Evolutionary conservation across 2,329 filamentous ascomycete genomes (phyloP).

Genomic region (Hypoxylon sp.): DNA sequence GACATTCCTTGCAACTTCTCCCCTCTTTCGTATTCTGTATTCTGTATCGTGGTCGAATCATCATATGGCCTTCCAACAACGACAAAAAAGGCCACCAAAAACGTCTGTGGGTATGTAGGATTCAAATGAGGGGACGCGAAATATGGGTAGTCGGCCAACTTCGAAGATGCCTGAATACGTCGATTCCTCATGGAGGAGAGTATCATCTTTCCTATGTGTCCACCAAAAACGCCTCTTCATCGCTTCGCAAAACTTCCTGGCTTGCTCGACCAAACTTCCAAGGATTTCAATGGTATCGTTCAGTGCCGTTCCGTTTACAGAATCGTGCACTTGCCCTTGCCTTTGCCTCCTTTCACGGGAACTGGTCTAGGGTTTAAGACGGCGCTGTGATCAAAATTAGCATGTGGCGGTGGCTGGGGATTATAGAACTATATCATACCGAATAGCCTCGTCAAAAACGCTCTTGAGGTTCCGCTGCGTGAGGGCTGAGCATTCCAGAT

Average conservation of each 20-base stretch:
- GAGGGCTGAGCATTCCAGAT: slow-evolving; percentile 96
- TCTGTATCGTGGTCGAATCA: slow-evolving; percentile 24
- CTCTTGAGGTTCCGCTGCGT: slow-evolving; percentile 98
- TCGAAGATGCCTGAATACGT: slow-evolving; percentile 50
- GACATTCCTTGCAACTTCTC: slow-evolving; percentile 32
- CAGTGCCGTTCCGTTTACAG: slow-evolving; percentile 63
- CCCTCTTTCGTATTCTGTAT: slow-evolving; percentile 16
- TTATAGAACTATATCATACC: slow-evolving; percentile 70
- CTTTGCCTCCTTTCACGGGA: slow-evolving; percentile 64
- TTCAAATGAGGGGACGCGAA: slow-evolving; percentile 51
- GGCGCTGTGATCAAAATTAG: slow-evolving; percentile 64
- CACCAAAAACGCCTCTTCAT: slow-evolving; percentile 53
- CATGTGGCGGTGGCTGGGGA: slow-evolving; percentile 46
- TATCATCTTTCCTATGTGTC: slow-evolving; percentile 53
- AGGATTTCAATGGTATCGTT: slow-evolving; percentile 39
- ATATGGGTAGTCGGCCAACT: slow-evolving; percentile 48
- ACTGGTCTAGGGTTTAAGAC: slow-evolving; percentile 78
- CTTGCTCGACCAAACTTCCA: slow-evolving; percentile 48
- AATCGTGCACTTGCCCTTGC: slow-evolving; percentile 78
- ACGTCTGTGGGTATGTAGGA: slow-evolving; percentile 50
- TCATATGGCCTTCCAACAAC: slow-evolving; percentile 26
- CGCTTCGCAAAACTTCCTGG: slow-evolving; percentile 50
- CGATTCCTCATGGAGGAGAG: slow-evolving; percentile 47
- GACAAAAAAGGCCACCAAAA: slow-evolving; percentile 41
- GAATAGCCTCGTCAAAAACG: slow-evolving; percentile 98